Base-by-base conservation (phyloP, 352 stramenopile species). In the Phytophthora aleatoria region DNA sequence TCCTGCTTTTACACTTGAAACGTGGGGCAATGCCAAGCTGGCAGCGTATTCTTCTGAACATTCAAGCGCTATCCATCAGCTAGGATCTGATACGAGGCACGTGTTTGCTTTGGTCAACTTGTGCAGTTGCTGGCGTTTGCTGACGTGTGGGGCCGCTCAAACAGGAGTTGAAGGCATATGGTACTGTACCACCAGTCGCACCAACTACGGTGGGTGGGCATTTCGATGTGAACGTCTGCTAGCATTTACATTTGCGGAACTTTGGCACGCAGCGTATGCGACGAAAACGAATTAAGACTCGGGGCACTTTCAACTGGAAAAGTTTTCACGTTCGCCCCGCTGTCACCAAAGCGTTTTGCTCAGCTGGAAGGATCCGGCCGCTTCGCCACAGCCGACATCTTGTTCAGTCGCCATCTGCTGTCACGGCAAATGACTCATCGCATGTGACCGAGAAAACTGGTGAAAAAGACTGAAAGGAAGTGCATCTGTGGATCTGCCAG, bases 371-470 rank as follows among this genome's bases (percentile, higher is more conserved):
- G 41, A 60, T 59, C 48, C 27, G 31, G 38, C 20, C 33, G 30
- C 33, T 54, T 54, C 15, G 26, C 27, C 42, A 49, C 50, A 58
- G 1, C 20, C 24, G 50, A 47, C 57, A 33, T 39, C 42, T 69
- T 57, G 53, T 58, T 52, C 20, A 1, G 43, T 35, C 36, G 57
- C 50, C 63, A 71, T 61, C 42, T 71, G 63, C 50, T 57, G 30
- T 38, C 16, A 33, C 5, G 35, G 55, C 47, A 28, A 47, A n/a
- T 41, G 35, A 41, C 35, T 41, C 31, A 30, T 36, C 36, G 10
- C 42, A 41, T 43, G 26, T 48, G 50, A 61, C 51, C 45, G 26
- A 52, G 47, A 64, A 69, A 65, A 69, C 62, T 70, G 36, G 62
- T 43, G 62, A 70, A 69, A 64, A 8, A 42, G 16, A 20, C 27